Percentiles rank a stretch among this genome's conserved stretches.
Conservation (phyloP, 2,329 filamentous ascomycete species). For the Fusarium sambucinum region DNA sequence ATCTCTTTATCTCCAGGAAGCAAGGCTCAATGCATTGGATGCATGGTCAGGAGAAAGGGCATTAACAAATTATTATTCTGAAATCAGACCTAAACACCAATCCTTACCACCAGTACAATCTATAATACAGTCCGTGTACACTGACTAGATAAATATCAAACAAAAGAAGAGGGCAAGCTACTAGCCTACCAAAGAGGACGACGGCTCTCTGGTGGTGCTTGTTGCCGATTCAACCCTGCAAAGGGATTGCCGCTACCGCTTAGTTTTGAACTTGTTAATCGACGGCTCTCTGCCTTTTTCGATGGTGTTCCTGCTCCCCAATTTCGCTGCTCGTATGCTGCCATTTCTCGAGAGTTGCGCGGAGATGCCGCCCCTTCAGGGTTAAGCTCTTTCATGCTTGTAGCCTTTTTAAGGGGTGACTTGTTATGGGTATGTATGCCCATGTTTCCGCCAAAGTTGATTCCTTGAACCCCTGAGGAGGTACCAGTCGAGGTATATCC, state of each 20-base stretch:
- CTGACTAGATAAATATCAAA: constrained; percentile 12
- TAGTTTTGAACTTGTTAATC: constrained; percentile 42
- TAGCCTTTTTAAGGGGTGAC: constrained; percentile 84
- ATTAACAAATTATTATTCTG: constrained; percentile 23
- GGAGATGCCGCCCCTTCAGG: constrained; percentile 59
- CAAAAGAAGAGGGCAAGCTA: constrained; percentile 1
- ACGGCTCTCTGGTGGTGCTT: constrained; percentile 58
- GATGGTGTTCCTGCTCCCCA: constrained; percentile 57
- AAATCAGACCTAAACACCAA: constrained; percentile 35
- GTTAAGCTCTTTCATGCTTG: constrained; percentile 70
- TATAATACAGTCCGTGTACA: constrained; percentile 1
- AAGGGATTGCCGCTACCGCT: constrained; percentile 55
- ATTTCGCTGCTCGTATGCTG: constrained; percentile 65
- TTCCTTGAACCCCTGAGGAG: constrained; percentile 44
- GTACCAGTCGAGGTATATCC: constrained; percentile 50
- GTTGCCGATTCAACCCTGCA: constrained; percentile 53
- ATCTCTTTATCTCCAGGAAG: background rate
- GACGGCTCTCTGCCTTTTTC: constrained; percentile 53
- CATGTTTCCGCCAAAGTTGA: constrained; percentile 75
- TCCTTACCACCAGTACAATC: constrained; percentile 4
- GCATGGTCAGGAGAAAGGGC: background rate
- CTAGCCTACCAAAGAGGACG: constrained; percentile 51
- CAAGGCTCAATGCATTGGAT: background rate
- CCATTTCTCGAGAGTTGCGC: constrained; percentile 72
- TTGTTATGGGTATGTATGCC: constrained; percentile 84